Evolutionary conservation across 192 early-diverging fungal species (phyloP), one percentile per base, ranked within the genome.

Genomic region (Chytriomyces sp.): DNA sequence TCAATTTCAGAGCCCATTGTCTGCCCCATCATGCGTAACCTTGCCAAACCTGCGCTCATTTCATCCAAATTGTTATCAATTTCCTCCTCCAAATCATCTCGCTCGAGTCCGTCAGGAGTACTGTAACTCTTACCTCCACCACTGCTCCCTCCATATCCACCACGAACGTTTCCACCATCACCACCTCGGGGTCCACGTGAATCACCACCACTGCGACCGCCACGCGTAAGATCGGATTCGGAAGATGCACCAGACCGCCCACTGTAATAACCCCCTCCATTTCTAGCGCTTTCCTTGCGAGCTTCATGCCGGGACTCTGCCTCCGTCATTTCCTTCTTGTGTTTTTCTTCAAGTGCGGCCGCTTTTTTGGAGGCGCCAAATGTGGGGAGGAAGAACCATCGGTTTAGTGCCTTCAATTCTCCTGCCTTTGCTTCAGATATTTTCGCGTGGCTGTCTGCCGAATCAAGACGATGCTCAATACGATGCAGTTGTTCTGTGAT

Each of bases 41-140:
- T 45, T 6, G 63, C 63, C 23, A 89, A 50, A 2, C 80, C 86
- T 20, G 70, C 20, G 46, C 72, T 76, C 16, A 89, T 80, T 78
- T 84, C 80, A 73, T 86, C 82, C 69, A 89, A 65, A 76, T 89
- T 89, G 16, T 43, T 45, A 68, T 89, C 88, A 63, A 88, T 87
- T 67, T 89, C 88, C 72, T 83, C 80, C 70, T 89, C 88, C 50
- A 79, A 64, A 2, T 70, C 80, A 60, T 86, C 86, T 46, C 86
- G 45, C 45, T 86, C 82, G 66, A 87, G 46, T 28, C 82, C 84
- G 8, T 77, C 76, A 43, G 86, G 86, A 13, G 85, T 88, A 49
- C 81, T 76, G 60, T 86, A 88, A 26, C 50, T 73, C 13, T 75
- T 44, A 18, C 64, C 35, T 24, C 67, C 28, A 61, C 81, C 77